phyloP scores from a whole-genome alignment of 305 asterid species.

The Solanum hybrid region DNA sequence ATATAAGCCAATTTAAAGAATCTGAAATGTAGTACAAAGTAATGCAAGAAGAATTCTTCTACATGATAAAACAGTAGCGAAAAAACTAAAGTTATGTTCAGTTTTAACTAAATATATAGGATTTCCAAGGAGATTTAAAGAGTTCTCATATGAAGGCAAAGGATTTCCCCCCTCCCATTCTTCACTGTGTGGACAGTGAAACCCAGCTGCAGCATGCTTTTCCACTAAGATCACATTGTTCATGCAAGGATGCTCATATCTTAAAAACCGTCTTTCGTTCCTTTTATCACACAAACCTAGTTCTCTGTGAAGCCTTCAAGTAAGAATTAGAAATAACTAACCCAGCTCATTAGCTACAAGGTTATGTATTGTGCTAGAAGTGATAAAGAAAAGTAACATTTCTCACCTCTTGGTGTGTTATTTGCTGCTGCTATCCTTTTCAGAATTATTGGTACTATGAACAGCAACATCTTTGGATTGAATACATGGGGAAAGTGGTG shows the following conservation, averaged over 20 bases:
- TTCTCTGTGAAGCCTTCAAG: background rate
- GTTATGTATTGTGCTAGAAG: background rate
- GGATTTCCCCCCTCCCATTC: background rate
- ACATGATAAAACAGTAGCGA: background rate
- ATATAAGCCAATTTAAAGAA: background rate
- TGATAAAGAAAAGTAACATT: background rate
- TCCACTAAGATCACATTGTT: background rate
- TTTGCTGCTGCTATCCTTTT: constrained; percentile 18
- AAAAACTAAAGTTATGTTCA: background rate
- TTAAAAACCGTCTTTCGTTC: background rate
- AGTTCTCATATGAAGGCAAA: background rate
- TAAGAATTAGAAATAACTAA: background rate
- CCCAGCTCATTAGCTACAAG: background rate
- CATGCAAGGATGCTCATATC: background rate
- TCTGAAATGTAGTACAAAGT: background rate
- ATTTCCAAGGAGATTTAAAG: background rate
- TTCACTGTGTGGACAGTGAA: background rate
- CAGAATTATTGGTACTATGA: constrained; percentile 18
- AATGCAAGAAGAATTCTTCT: background rate
- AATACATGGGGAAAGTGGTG: constrained; percentile 47
- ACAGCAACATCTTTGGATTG: constrained; percentile 20
- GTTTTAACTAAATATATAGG: background rate
- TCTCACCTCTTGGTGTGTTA: constrained; percentile 12
- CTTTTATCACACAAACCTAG: background rate
- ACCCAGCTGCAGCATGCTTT: background rate